A percentile compares a stretch with the other conserved stretches of the same genome.
Conservation (phyloP, 495 filamentous ascomycete genomes). For the Aspergillus sclerotioniger region DNA sequence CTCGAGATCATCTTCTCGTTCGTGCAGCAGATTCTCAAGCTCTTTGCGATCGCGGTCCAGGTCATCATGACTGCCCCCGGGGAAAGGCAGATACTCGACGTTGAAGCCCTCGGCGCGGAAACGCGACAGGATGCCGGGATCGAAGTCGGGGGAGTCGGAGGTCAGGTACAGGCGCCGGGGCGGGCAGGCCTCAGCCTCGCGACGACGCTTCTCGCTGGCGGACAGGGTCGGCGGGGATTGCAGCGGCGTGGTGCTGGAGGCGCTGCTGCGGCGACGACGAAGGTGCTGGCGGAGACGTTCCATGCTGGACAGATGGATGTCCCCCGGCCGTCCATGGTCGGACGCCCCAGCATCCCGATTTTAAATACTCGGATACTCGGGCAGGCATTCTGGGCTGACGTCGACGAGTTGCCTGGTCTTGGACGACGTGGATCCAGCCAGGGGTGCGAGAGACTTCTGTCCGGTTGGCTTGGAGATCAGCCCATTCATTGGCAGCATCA, state of each 20-base stretch:
- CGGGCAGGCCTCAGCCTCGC: slow-evolving; percentile 14
- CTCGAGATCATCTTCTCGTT: slow-evolving; percentile 45
- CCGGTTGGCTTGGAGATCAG: not conserved
- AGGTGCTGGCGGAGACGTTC: slow-evolving; percentile 19
- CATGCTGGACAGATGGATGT: slow-evolving; percentile 6
- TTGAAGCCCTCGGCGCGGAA: slow-evolving; percentile 66
- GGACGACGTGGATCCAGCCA: slow-evolving; percentile 5
- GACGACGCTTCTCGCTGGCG: slow-evolving; percentile 12
- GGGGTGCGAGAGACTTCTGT: not conserved
- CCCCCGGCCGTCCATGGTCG: not conserved
- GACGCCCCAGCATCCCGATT: not conserved
- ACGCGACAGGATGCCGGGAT: slow-evolving; percentile 48
- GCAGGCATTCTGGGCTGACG: slow-evolving; percentile 17
- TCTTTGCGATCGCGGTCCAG: slow-evolving; percentile 30
- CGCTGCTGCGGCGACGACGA: slow-evolving; percentile 19
- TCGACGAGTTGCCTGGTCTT: slow-evolving; percentile 17
- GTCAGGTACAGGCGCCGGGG: slow-evolving; percentile 54
- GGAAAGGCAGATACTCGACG: slow-evolving; percentile 58
- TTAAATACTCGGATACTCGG: slow-evolving; percentile 2
- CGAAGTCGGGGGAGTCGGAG: slow-evolving; percentile 58
- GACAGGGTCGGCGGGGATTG: slow-evolving; percentile 17
- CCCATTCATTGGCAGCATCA: not conserved
- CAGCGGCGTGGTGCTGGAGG: slow-evolving; percentile 2
- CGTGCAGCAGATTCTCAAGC: slow-evolving; percentile 44
- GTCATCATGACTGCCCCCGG: slow-evolving; percentile 38